These are phyloP conservation scores for Cladosporium sp. DNA, from an alignment of 2,329 filamentous ascomycete species.

Conservation along the genomic window DNA sequence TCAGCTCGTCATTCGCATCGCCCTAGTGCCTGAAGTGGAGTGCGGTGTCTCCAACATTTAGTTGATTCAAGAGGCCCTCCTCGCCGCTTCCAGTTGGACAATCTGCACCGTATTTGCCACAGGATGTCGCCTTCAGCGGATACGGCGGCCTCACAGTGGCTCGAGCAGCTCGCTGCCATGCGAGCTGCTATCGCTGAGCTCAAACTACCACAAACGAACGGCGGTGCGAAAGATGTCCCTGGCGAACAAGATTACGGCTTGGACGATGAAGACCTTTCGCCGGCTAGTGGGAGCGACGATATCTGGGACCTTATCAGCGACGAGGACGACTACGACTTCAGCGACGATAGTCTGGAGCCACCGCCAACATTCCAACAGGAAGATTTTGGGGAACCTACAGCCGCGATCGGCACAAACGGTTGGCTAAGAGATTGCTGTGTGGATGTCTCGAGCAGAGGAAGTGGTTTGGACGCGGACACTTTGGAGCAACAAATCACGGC, in stretches of 20 bases:
- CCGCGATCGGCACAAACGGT: conserved; percentile 27
- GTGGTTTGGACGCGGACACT: conserved; percentile 61
- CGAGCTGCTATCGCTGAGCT: conserved; percentile 73
- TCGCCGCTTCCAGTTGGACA: neutral
- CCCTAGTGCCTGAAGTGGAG: conserved; percentile 9
- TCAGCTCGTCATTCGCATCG: conserved; percentile 7
- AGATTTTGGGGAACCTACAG: conserved; percentile 32
- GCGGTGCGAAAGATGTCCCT: conserved; percentile 34
- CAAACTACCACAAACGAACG: conserved; percentile 46
- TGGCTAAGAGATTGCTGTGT: conserved; percentile 71
- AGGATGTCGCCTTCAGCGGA: conserved; percentile 36
- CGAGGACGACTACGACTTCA: conserved; percentile 58
- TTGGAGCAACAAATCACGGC: conserved; percentile 72
- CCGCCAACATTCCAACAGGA: neutral
- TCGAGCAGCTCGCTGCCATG: conserved; percentile 80
- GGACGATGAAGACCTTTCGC: conserved; percentile 59
- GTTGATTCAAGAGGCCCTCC: too few species aligned
- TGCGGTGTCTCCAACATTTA: conserved; percentile 1
- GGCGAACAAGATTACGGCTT: conserved; percentile 36
- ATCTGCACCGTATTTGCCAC: neutral
- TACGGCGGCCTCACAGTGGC: conserved; percentile 64
- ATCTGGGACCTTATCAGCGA: conserved; percentile 91
- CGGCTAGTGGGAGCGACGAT: conserved; percentile 64
- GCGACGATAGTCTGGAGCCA: conserved; percentile 52
- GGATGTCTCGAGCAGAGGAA: conserved; percentile 57